A percentile compares a stretch with the other conserved stretches of the same genome.
Conservation (phyloP, 225 moss, liverwort and hornwort species). For the Physcomitrellopsis africana region DNA sequence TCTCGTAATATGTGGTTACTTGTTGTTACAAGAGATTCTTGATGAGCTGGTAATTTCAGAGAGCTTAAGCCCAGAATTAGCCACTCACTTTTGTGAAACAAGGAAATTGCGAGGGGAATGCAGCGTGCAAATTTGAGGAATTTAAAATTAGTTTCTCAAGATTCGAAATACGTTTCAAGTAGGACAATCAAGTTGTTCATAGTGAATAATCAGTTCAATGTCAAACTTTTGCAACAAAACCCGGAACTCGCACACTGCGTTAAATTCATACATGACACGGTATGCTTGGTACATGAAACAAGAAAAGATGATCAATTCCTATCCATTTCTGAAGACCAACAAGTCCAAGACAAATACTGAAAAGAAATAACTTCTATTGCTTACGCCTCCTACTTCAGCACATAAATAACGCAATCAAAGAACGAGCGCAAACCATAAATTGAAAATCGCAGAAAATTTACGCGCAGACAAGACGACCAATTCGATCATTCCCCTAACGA, state of each 20-base stretch:
- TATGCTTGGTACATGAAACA: too few relatives aligned
- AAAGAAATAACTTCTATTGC: background rate
- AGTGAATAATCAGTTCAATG: background rate
- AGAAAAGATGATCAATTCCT: too few relatives aligned
- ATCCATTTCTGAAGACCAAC: background rate
- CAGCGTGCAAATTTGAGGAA: background rate
- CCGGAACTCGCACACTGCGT: background rate
- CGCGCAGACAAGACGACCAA: too few relatives aligned
- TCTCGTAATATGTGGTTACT: background rate
- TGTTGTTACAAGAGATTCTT: too few relatives aligned
- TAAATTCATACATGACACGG: too few relatives aligned
- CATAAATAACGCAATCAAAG: background rate
- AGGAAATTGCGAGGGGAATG: background rate
- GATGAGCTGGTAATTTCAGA: too few relatives aligned
- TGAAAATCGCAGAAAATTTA: background rate
- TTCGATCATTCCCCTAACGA: too few relatives aligned
- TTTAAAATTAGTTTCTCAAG: background rate
- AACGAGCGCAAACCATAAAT: background rate
- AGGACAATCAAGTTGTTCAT: background rate
- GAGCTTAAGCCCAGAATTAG: too few relatives aligned
- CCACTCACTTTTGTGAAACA: background rate
- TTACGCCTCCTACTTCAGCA: background rate
- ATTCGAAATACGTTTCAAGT: background rate
- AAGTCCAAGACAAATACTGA: background rate
- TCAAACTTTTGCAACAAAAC: background rate